These are phyloP conservation scores for Ustilago vetiveriae DNA, from an alignment of 1,284 basidiomycete genomes.

Conservation along the genomic window DNA sequence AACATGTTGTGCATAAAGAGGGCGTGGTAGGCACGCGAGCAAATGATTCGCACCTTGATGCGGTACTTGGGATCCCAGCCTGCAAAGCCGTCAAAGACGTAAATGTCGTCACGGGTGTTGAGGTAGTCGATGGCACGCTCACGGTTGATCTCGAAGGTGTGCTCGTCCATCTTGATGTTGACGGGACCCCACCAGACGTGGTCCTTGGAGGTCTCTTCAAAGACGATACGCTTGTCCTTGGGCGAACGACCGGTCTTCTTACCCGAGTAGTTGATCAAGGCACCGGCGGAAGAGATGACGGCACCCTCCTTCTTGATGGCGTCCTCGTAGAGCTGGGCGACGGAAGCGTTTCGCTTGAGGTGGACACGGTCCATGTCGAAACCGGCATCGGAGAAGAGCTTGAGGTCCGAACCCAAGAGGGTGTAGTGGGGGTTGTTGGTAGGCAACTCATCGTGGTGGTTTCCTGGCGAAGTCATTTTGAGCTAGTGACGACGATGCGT, in stretches of 20 bases:
- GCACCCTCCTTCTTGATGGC: conserved; percentile 98
- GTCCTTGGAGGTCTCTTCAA: conserved; percentile 95
- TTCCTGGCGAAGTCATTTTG: conserved; percentile 66
- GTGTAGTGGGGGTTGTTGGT: conserved; percentile 59
- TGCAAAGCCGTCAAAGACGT: conserved; percentile 97
- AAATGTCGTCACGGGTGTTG: conserved; percentile 95
- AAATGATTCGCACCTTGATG: conserved; percentile 99
- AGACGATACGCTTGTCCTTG: conserved; percentile 99
- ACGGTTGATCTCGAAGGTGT: conserved; percentile 99
- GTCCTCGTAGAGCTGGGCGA: conserved; percentile 96
- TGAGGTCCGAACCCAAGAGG: conserved; percentile 76
- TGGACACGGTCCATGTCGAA: conserved; percentile 83
- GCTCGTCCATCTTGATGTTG: conserved; percentile 97
- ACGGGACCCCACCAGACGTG: conserved; percentile 99
- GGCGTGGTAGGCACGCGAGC: conserved; percentile 97
- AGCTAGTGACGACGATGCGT: neutral
- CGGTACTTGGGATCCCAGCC: conserved; percentile 99
- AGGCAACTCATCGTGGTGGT: conserved; percentile 65
- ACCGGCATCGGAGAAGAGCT: conserved; percentile 98
- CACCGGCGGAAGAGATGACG: conserved; percentile 93
- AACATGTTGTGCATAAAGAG: conserved; percentile 97
- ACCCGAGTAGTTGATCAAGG: conserved; percentile 99
- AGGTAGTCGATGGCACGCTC: conserved; percentile 99
- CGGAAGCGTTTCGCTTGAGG: conserved; percentile 89
- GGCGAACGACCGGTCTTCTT: conserved; percentile 99